Evolutionary conservation across 768 basidiomycete species (phyloP).

Genomic region (Cyclocybe cylindracea): DNA sequence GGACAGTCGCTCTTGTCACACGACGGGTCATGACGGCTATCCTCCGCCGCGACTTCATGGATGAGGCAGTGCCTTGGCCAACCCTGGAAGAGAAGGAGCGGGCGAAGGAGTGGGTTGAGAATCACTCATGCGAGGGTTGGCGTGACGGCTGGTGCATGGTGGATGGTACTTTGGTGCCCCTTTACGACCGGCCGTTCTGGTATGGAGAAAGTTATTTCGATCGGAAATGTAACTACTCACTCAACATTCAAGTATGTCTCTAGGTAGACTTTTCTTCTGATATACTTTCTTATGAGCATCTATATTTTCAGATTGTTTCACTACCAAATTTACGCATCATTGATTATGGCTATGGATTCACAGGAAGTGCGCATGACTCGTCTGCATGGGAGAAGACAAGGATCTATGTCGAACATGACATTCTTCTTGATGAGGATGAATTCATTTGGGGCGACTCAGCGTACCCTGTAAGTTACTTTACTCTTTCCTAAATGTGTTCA

Average conservation of each 20-base stretch:
- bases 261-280: conserved; percentile 9
- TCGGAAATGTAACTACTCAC: conserved; percentile 36
- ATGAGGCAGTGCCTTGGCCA: conserved; percentile 25
- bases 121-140: conserved; percentile 33
- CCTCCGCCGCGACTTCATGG: conserved; percentile 22
- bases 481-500: neutral
- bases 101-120: conserved; percentile 39
- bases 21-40: conserved; percentile 30
- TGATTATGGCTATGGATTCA: conserved; percentile 29
- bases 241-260: conserved; percentile 35
- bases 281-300: neutral
- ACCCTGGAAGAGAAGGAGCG: conserved; percentile 32
- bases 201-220: conserved; percentile 40
- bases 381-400: conserved; percentile 27
- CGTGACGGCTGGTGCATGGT: conserved; percentile 34
- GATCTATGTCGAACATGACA: conserved; percentile 15
- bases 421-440: conserved; percentile 26
- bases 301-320: conserved; percentile 26
- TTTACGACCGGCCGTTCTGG: conserved; percentile 29
- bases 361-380: conserved; percentile 32
- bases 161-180: conserved; percentile 39
- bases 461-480: conserved; percentile 30
- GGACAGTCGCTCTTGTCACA: conserved; percentile 23
- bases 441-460: conserved; percentile 41
- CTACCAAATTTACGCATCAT: conserved; percentile 37